phyloP scores from a whole-genome alignment of 208 protist genomes.

The Trypanosoma boissoni region DNA sequence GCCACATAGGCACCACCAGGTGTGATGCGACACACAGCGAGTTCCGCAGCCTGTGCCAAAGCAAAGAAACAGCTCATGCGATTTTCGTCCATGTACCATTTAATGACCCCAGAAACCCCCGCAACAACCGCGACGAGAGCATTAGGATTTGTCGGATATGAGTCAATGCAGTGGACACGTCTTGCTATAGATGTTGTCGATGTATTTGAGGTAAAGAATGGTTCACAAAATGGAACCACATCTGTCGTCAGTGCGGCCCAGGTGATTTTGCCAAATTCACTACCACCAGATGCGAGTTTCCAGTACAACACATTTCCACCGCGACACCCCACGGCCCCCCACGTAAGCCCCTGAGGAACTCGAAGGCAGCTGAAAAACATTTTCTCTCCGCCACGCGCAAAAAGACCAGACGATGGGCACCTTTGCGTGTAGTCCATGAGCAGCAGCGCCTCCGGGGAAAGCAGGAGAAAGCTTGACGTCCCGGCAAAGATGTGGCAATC shows the following conservation, averaged over 20 bases:
- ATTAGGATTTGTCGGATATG: conserved; percentile 74
- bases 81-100: conserved; percentile 80
- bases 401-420: conserved; percentile 25
- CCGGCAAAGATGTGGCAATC: conserved; percentile 70
- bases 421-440: conserved; percentile 63
- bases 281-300: conserved; percentile 32
- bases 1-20: conserved; percentile 73
- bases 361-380: conserved; percentile 59
- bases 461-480: conserved; percentile 74
- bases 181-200: conserved; percentile 30
- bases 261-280: conserved; percentile 15
- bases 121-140: conserved; percentile 65
- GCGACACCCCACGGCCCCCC: conserved; percentile 61
- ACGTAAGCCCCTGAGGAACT: conserved; percentile 73
- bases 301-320: conserved; percentile 72
- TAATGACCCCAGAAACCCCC: conserved; percentile 66
- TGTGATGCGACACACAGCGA: conserved; percentile 51
- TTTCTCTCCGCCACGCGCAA: background rate
- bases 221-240: conserved; percentile 49
- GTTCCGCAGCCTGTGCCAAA: conserved; percentile 21
- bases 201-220: conserved; percentile 34
- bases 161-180: conserved; percentile 69
- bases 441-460: conserved; percentile 59
- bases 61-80: conserved; percentile 72
- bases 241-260: conserved; percentile 56